A percentile compares a stretch with the other conserved stretches of the same genome.
Evolutionary conservation across 306 rosid genomes (phyloP).

Genomic region (Citrullus amarus): DNA sequence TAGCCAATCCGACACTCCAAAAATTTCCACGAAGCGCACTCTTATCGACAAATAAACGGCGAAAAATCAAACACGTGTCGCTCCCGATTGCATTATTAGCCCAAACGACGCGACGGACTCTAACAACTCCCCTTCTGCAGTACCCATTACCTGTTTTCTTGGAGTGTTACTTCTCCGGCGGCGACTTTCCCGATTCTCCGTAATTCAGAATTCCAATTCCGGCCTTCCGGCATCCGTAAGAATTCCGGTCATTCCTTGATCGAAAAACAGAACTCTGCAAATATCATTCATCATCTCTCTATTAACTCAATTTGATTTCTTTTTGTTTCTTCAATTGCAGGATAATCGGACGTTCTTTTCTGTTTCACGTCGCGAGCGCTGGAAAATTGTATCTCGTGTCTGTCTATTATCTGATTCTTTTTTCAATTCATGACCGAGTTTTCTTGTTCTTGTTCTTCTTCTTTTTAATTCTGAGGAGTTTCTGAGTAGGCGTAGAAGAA

Average conservation of each 20-base stretch:
- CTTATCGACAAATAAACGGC: conserved; percentile 27
- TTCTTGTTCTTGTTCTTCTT: too few species aligned
- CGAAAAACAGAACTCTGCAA: neutral
- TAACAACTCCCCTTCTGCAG: conserved; percentile 14
- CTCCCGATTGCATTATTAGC: conserved; percentile 25
- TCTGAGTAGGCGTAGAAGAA: neutral
- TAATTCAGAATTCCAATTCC: neutral
- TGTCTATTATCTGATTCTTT: neutral
- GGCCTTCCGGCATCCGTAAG: neutral
- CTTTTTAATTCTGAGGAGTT: neutral
- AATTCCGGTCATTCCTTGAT: neutral
- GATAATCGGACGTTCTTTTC: neutral
- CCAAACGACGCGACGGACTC: conserved; percentile 35
- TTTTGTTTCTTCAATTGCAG: neutral
- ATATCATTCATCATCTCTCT: conserved; percentile 4
- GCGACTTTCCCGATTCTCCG: neutral
- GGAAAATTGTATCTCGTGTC: neutral
- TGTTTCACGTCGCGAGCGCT: neutral
- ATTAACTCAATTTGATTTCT: neutral
- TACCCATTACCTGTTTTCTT: conserved; percentile 2
- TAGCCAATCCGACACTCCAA: conserved; percentile 7
- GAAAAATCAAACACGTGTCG: conserved; percentile 22
- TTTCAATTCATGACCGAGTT: neutral
- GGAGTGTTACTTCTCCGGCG: conserved; percentile 9
- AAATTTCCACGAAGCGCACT: conserved; percentile 9